Conservation (phyloP, 139 green algal genomes). For the Dunaliella primolecta region DNA sequence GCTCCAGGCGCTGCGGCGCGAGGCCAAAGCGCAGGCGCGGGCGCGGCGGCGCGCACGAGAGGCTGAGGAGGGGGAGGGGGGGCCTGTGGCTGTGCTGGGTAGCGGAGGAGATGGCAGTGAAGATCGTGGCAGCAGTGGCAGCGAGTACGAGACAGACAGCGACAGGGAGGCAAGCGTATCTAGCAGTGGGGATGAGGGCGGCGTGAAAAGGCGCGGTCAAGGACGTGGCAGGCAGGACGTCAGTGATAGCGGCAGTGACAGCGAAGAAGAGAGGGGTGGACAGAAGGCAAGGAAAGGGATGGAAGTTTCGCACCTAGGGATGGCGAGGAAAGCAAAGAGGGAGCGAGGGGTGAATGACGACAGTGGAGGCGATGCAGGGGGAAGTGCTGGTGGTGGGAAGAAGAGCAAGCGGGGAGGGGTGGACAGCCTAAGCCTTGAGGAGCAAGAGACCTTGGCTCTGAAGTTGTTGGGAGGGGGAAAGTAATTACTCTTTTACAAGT, state of each 20-base stretch:
- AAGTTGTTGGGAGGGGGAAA: slow-evolving; percentile 54
- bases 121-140: background rate
- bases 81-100: background rate
- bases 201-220: too few species aligned
- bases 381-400: background rate
- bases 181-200: background rate
- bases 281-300: background rate
- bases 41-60: slow-evolving; percentile 21
- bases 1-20: slow-evolving; percentile 35
- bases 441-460: slow-evolving; percentile 67
- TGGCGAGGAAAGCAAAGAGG: background rate
- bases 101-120: slow-evolving; percentile 13
- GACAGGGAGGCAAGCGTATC: slow-evolving; percentile 1
- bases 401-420: background rate
- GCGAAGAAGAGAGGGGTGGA: background rate
- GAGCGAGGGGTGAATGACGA: background rate
- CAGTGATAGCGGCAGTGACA: slow-evolving; percentile 1
- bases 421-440: slow-evolving; percentile 35
- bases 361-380: slow-evolving; percentile 17
- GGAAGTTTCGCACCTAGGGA: slow-evolving; percentile 41
- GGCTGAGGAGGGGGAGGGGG: slow-evolving; percentile 4
- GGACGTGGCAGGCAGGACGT: too few species aligned
- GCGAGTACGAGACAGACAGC: background rate
- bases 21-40: slow-evolving; percentile 47
- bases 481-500: too few species aligned